phyloP scores from a whole-genome alignment of 208 protist genomes.

The Hexamita inflata region DNA sequence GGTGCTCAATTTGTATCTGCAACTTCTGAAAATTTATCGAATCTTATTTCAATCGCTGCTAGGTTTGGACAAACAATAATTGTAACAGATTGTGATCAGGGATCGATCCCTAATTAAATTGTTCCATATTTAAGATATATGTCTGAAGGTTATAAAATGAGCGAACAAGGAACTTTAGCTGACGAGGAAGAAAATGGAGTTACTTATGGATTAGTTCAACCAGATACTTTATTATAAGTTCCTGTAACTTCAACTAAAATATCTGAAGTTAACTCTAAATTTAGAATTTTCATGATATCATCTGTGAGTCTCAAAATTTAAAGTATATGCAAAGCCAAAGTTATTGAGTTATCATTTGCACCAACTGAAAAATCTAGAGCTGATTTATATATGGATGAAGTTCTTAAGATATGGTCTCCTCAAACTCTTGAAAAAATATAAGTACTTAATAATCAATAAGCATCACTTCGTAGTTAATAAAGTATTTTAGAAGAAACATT shows the following conservation, averaged over 20 bases:
- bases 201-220: too few species aligned
- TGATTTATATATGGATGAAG: background rate
- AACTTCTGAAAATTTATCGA: constrained; percentile 7
- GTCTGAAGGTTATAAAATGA: background rate
- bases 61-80: constrained; percentile 17
- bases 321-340: background rate
- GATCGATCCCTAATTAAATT: background rate
- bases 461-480: background rate
- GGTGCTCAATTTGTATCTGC: background rate
- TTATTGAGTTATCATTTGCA: constrained; percentile 17
- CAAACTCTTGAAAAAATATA: background rate
- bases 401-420: constrained; percentile 15
- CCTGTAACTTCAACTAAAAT: background rate
- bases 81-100: constrained; percentile 12
- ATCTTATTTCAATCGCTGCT: constrained; percentile 13
- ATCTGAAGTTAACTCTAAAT: background rate
- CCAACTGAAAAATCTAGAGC: background rate
- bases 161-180: too few species aligned
- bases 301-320: background rate
- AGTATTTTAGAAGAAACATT: background rate
- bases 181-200: too few species aligned
- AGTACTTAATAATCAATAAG: background rate
- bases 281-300: background rate
- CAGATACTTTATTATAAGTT: too few species aligned
- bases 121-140: constrained; percentile 3